Conservation (phyloP, 768 basidiomycete species). For the Agrocybe pediades region DNA sequence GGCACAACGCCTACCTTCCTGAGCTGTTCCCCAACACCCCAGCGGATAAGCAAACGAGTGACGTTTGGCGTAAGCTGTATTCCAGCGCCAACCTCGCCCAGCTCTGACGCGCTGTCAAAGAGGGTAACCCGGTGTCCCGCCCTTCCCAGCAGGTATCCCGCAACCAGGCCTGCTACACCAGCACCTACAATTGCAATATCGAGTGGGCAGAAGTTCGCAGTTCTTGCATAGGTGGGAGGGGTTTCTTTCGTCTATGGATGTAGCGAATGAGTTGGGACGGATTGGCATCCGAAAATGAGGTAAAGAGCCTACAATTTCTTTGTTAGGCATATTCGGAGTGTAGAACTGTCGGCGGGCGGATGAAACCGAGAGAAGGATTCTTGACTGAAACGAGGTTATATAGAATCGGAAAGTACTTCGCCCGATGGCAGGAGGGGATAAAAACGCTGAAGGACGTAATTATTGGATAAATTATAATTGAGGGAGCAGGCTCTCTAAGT, state of each 20-base stretch:
- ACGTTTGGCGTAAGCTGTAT: constrained; percentile 45
- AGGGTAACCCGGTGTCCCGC: constrained; percentile 52
- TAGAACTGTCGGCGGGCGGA: background rate
- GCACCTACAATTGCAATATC: constrained; percentile 48
- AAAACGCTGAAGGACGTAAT: background rate
- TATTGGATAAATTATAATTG: background rate
- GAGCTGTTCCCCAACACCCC: constrained; percentile 49
- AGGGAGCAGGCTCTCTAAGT: background rate
- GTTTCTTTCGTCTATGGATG: background rate
- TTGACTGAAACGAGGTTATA: background rate
- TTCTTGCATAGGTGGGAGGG: background rate
- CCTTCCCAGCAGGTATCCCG: constrained; percentile 45
- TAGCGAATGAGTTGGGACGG: background rate
- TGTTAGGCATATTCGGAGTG: background rate
- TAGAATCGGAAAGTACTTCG: background rate
- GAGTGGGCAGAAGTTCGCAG: constrained; percentile 2
- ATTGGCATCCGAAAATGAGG: background rate
- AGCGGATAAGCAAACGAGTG: constrained; percentile 45
- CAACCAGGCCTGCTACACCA: constrained; percentile 50
- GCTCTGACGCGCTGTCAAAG: constrained; percentile 38
- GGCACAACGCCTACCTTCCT: constrained; percentile 40
- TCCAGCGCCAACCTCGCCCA: constrained; percentile 52
- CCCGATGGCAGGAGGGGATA: background rate
- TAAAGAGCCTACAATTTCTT: background rate
- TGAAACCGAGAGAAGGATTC: background rate